Conservation (phyloP, 2,329 filamentous ascomycete species). For the Aspergillus texensis region DNA sequence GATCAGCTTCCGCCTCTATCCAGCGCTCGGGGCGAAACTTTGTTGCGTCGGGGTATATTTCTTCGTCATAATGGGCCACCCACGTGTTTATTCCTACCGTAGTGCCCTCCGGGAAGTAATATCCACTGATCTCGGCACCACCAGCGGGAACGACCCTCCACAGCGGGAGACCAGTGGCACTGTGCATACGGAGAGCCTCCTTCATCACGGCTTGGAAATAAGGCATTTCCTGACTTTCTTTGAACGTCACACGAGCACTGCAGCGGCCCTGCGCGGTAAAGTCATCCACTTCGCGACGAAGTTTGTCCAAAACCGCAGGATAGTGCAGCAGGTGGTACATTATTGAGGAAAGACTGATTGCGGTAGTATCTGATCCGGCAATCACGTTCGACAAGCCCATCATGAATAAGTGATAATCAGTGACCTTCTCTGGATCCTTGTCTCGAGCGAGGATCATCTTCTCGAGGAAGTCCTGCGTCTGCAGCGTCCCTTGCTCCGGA, state of each 20-base stretch:
- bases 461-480: slow-evolving; percentile 44
- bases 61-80: slow-evolving; percentile 47
- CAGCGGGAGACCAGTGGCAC: slow-evolving; percentile 53
- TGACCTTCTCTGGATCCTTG: slow-evolving; percentile 47
- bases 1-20: slow-evolving; percentile 40
- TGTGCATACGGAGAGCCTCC: slow-evolving; percentile 56
- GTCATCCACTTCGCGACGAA: slow-evolving; percentile 38
- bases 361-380: slow-evolving; percentile 51
- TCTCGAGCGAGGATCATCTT: slow-evolving; percentile 47
- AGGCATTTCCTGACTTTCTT: slow-evolving; percentile 46
- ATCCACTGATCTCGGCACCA: slow-evolving; percentile 47
- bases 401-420: slow-evolving; percentile 42
- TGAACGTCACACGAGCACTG: slow-evolving; percentile 39
- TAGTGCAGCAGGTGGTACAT: slow-evolving; percentile 50
- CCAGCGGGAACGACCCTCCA: slow-evolving; percentile 52
- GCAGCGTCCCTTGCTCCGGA: slow-evolving; percentile 2
- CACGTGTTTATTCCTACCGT: slow-evolving; percentile 49
- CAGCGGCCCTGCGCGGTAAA: slow-evolving; percentile 23
- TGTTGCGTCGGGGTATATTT: slow-evolving; percentile 48
- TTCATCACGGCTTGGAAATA: slow-evolving; percentile 59
- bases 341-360: slow-evolving; percentile 50
- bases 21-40: slow-evolving; percentile 52
- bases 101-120: slow-evolving; percentile 46
- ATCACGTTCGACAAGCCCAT: slow-evolving; percentile 38
- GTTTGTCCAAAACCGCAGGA: slow-evolving; percentile 25